Conservation (phyloP, 306 rosid genomes). For the Prunus mira region DNA sequence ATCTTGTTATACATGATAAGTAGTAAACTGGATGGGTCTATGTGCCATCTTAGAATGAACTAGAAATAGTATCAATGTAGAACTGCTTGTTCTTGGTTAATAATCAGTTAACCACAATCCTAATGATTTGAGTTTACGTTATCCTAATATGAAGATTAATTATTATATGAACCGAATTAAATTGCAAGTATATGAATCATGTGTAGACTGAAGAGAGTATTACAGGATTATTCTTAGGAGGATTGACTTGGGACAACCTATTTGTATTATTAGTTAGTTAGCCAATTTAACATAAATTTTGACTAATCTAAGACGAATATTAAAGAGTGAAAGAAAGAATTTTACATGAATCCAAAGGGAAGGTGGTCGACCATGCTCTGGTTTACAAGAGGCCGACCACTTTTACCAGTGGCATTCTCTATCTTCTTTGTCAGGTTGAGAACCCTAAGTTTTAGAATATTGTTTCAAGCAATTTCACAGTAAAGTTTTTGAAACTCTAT, state of each 20-base stretch:
- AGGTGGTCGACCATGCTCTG: too few relatives aligned
- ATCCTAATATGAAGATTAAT: not conserved
- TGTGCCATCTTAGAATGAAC: not conserved
- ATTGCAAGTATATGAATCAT: not conserved
- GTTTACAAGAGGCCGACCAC: too few relatives aligned
- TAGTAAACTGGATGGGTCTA: not conserved
- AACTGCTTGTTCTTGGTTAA: not conserved
- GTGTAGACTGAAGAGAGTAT: not conserved
- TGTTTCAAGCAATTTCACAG: not conserved
- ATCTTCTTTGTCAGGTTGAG: too few relatives aligned
- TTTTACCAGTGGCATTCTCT: too few relatives aligned
- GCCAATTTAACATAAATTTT: not conserved
- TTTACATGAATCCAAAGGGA: too few relatives aligned
- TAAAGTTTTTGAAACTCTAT: not conserved
- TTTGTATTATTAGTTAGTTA: not conserved
- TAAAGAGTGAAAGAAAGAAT: too few relatives aligned
- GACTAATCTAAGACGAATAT: not conserved
- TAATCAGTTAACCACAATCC: not conserved
- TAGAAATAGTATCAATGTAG: not conserved
- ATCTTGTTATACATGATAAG: not conserved
- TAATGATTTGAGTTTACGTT: not conserved
- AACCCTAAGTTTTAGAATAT: too few relatives aligned
- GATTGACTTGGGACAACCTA: not conserved
- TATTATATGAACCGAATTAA: not conserved
- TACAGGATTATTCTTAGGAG: not conserved